Conservation (phyloP, 1,284 basidiomycete genomes). For the Malassezia nana region DNA sequence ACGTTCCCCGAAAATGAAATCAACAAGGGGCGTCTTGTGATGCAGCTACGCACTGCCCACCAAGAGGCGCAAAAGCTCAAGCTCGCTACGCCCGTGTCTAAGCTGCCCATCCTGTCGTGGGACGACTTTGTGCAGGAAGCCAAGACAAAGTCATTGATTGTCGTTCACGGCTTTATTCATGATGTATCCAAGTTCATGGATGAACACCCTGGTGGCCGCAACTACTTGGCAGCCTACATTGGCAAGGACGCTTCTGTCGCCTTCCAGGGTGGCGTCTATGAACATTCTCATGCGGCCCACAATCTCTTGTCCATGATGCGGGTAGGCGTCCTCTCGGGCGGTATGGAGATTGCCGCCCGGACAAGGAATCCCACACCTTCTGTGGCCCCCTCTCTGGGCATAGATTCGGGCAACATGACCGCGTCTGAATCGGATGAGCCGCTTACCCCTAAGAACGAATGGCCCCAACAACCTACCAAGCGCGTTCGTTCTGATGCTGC, state of each 20-base stretch:
- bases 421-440: slow-evolving; percentile 22
- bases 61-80: slow-evolving; percentile 25
- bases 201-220: slow-evolving; percentile 44
- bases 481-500: slow-evolving; percentile 14
- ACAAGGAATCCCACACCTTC: neutral
- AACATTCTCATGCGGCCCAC: slow-evolving; percentile 46
- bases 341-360: slow-evolving; percentile 29
- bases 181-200: slow-evolving; percentile 43
- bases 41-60: slow-evolving; percentile 41
- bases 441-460: slow-evolving; percentile 19
- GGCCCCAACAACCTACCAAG: neutral
- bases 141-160: slow-evolving; percentile 42
- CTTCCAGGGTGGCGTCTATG: slow-evolving; percentile 45
- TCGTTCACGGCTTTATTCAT: slow-evolving; percentile 45
- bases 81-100: slow-evolving; percentile 35
- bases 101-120: slow-evolving; percentile 47
- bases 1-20: slow-evolving; percentile 48
- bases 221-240: slow-evolving; percentile 36
- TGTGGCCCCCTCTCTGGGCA: neutral
- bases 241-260: slow-evolving; percentile 46
- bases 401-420: slow-evolving; percentile 13
- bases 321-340: slow-evolving; percentile 45
- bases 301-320: slow-evolving; percentile 47
- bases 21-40: slow-evolving; percentile 42
- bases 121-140: slow-evolving; percentile 43